Conservation (phyloP, 1,284 basidiomycete genomes). For the Microbotryum silenes-acaulis region DNA sequence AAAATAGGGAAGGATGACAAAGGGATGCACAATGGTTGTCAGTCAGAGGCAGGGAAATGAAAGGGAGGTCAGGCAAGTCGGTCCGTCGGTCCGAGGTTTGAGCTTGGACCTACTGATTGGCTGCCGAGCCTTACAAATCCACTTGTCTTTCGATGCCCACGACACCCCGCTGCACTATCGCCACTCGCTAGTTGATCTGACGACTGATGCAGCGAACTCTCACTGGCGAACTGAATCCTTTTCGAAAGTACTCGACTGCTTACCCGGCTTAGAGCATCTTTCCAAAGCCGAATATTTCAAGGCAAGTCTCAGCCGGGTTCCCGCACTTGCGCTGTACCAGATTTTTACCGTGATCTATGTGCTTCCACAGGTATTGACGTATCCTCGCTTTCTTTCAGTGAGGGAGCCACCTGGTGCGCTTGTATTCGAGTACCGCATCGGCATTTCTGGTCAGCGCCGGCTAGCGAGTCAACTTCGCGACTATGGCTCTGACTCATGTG, state of each 20-base stretch:
- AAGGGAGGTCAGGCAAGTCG: no score
- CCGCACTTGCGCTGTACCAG: constrained; percentile 28
- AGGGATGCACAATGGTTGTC: no score
- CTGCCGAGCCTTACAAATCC: no score
- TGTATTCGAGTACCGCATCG: constrained; percentile 45
- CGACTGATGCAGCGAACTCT: constrained; percentile 37
- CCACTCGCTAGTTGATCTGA: constrained; percentile 40
- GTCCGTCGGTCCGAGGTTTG: no score
- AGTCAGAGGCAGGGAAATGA: no score
- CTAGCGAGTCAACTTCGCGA: no score
- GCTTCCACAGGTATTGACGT: constrained; percentile 39
- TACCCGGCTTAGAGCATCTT: background rate
- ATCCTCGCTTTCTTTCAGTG: constrained; percentile 44
- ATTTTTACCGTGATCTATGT: constrained; percentile 24
- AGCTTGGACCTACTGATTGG: no score
- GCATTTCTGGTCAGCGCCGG: constrained; percentile 35
- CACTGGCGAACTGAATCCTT: constrained; percentile 29
- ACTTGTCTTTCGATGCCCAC: constrained; percentile 47
- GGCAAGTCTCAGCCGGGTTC: background rate
- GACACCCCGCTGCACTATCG: constrained; percentile 45
- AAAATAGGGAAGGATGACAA: no score
- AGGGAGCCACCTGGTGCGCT: constrained; percentile 37
- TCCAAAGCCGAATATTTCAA: background rate
- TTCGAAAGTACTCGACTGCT: background rate
- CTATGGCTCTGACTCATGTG: no score